These are phyloP conservation scores for Trypethelium eluteriae DNA, from an alignment of 495 filamentous ascomycete genomes.

Conservation along the genomic window DNA sequence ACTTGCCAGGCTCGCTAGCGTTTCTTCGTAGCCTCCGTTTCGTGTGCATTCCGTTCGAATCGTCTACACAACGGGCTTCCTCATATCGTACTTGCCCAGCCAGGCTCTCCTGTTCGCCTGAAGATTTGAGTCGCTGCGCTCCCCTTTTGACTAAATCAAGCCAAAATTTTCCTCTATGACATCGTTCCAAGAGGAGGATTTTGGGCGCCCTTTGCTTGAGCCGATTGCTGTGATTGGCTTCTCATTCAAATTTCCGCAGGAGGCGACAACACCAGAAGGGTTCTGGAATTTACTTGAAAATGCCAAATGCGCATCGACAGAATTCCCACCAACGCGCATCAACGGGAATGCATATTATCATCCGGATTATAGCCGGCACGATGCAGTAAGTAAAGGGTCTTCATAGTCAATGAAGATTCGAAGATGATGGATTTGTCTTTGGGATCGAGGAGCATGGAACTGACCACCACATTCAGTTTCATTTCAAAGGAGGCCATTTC, in stretches of 20 bases:
- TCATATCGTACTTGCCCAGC: too few relatives aligned
- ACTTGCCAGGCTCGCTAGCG: too few relatives aligned
- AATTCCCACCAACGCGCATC: slow-evolving; percentile 15
- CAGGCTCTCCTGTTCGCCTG: too few relatives aligned
- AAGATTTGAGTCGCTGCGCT: too few relatives aligned
- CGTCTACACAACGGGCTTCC: too few relatives aligned
- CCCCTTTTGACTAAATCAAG: too few relatives aligned
- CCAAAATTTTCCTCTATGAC: too few relatives aligned
- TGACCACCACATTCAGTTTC: not conserved
- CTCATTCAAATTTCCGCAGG: not conserved
- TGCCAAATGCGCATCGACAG: not conserved
- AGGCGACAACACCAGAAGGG: not conserved
- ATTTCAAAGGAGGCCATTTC: not conserved
- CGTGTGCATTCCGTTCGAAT: too few relatives aligned
- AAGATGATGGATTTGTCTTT: not conserved
- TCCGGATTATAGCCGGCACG: slow-evolving; percentile 15
- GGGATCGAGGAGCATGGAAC: not conserved
- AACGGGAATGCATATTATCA: slow-evolving; percentile 29
- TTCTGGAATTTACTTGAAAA: not conserved
- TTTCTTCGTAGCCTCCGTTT: too few relatives aligned
- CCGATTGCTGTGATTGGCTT: not conserved
- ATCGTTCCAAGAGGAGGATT: too few relatives aligned
- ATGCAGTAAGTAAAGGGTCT: not conserved
- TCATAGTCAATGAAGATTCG: too few relatives aligned
- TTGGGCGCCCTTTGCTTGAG: not conserved